phyloP scores from a whole-genome alignment of 1,284 basidiomycete genomes.

The Microbotryum intermedium region DNA sequence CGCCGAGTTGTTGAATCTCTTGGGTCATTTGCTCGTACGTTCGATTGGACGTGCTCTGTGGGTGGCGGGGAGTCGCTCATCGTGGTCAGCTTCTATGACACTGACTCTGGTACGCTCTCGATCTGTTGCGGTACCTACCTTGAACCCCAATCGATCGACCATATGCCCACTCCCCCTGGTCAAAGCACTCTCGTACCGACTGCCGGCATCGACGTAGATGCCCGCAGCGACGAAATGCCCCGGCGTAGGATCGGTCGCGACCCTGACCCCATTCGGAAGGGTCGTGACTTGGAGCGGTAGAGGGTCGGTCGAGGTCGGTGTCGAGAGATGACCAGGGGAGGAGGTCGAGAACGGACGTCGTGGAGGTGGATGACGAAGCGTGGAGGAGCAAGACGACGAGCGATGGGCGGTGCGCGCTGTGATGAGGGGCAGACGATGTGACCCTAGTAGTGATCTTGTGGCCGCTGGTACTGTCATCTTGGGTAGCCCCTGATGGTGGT shows the following conservation, averaged over 20 bases:
- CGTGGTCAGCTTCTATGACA: not conserved
- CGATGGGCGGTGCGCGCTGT: not conserved
- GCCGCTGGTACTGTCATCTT: too few relatives aligned
- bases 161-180: slow-evolving; percentile 83
- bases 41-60: slow-evolving; percentile 45
- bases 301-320: slow-evolving; percentile 27
- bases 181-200: slow-evolving; percentile 72
- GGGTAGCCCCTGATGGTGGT: too few relatives aligned
- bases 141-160: slow-evolving; percentile 91
- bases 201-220: slow-evolving; percentile 87
- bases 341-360: not conserved
- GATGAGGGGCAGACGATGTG: too few relatives aligned
- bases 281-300: slow-evolving; percentile 53
- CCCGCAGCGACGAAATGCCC: slow-evolving; percentile 93
- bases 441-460: too few relatives aligned
- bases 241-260: slow-evolving; percentile 82
- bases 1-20: slow-evolving; percentile 76
- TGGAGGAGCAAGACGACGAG: not conserved
- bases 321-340: not conserved
- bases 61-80: slow-evolving; percentile 21
- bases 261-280: slow-evolving; percentile 80
- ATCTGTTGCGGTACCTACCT: slow-evolving; percentile 54
- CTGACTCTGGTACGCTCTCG: slow-evolving; percentile 20
- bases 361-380: not conserved
- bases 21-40: slow-evolving; percentile 63